A percentile compares a stretch with the other conserved stretches of the same genome.
Evolutionary conservation across 2,329 filamentous ascomycete species (phyloP).

Genomic region (Penicillium sp.): DNA sequence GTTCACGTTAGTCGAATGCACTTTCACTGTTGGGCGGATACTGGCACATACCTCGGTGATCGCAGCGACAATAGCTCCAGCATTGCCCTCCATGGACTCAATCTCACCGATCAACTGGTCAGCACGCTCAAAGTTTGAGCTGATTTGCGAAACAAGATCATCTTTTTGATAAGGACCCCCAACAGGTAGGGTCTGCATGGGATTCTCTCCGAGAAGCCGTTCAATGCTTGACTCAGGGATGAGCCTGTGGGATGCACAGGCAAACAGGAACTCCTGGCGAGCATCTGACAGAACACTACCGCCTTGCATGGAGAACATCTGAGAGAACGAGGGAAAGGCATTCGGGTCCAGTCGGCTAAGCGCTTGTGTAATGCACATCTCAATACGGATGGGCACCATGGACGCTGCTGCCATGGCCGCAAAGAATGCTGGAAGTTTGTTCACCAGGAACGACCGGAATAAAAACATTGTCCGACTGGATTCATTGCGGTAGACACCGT

Average conservation of each 20-base stretch:
- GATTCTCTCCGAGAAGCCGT: slow-evolving; percentile 74
- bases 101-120: slow-evolving; percentile 75
- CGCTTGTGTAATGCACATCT: slow-evolving; percentile 62
- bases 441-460: slow-evolving; percentile 79
- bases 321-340: slow-evolving; percentile 60
- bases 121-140: slow-evolving; percentile 68
- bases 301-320: slow-evolving; percentile 58
- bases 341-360: slow-evolving; percentile 60
- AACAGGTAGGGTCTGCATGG: slow-evolving; percentile 71
- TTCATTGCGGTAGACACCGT: slow-evolving; percentile 71
- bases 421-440: slow-evolving; percentile 62
- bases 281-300: slow-evolving; percentile 62
- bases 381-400: slow-evolving; percentile 56
- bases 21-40: too few species aligned
- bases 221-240: slow-evolving; percentile 74
- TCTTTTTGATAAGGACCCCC: slow-evolving; percentile 73
- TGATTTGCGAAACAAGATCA: slow-evolving; percentile 70
- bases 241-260: slow-evolving; percentile 83
- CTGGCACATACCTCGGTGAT: slow-evolving; percentile 58
- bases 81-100: slow-evolving; percentile 87
- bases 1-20: not conserved
- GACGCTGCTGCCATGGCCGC: slow-evolving; percentile 54
- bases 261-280: slow-evolving; percentile 78
- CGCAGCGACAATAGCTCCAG: slow-evolving; percentile 76
- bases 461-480: slow-evolving; percentile 60